phyloP scores from a whole-genome alignment of 495 filamentous ascomycete genomes.

The Neurospora sp. region DNA sequence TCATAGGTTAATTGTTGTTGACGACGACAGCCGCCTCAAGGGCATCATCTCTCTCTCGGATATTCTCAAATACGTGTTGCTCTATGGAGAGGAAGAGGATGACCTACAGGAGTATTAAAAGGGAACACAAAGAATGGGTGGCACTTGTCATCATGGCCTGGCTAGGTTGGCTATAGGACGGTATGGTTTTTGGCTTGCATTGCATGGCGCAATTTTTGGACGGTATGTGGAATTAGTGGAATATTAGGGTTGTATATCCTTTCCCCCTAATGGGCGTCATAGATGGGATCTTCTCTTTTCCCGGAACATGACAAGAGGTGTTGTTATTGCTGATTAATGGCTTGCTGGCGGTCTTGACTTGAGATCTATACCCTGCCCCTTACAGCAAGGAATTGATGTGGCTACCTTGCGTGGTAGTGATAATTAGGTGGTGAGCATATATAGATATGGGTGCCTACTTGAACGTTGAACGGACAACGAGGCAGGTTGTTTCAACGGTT shows the following conservation, averaged over 20 bases:
- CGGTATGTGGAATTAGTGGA: slow-evolving; percentile 15
- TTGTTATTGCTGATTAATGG: not conserved
- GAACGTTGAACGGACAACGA: not conserved
- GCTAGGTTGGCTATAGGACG: not conserved
- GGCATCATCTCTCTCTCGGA: slow-evolving; percentile 92
- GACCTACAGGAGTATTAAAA: slow-evolving; percentile 19
- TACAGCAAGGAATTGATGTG: not conserved
- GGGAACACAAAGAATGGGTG: not conserved
- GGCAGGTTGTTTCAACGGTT: not conserved
- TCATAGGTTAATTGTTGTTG: slow-evolving; percentile 85
- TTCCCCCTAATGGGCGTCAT: slow-evolving; percentile 7
- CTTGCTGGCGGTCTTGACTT: not conserved
- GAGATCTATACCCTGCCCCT: not conserved
- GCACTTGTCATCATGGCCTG: not conserved
- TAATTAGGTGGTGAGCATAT: not conserved
- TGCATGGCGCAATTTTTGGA: slow-evolving; percentile 3
- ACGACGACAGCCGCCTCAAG: slow-evolving; percentile 73
- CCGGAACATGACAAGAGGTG: not conserved
- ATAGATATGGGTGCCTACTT: not conserved
- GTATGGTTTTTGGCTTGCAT: not conserved
- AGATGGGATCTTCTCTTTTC: slow-evolving; percentile 14
- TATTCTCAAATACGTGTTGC: slow-evolving; percentile 88
- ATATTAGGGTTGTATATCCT: slow-evolving; percentile 23
- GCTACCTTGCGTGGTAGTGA: not conserved
- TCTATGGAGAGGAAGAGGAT: slow-evolving; percentile 69